Base-by-base conservation (phyloP, 2,329 filamentous ascomycete genomes). In the Dothideomycetidae sp. region DNA sequence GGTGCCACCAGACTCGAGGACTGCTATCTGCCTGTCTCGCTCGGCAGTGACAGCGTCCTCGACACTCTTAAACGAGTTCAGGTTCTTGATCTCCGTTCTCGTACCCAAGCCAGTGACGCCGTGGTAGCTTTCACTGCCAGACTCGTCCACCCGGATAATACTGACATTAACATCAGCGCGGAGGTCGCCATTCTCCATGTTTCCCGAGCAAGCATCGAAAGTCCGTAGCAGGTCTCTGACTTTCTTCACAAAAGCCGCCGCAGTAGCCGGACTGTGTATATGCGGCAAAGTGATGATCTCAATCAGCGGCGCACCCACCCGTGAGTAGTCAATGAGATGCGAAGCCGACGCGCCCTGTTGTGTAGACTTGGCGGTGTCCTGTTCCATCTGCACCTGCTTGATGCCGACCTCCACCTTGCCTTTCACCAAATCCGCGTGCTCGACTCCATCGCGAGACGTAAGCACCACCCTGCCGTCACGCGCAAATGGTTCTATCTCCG, bases 91-190 rank as follows among this genome's bases (percentile, higher is more conserved):
- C 60, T 98, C 90, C 0, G 86, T 94, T 37, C 88, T 71, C 47
- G 85, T 84, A 2, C 90, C 90, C 0, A 96, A 67, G 0, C 70
- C 72, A 10, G 57, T 60, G 19, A 77, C 63, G 1, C 72, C 73
- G 33, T 64, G 59, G 49, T 78, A 78, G 29, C 66, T 61, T 36
- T 66, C 58, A 3, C 52, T 53, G 0, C 57, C 50, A 1, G 31
- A 39, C 5, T 45, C 48, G 9, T 59, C 61, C 33, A 73, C 68
- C 42, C 77, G 60, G 10, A 70, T 70, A 7, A 98, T 77, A 2
- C 86, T 94, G 4, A 98, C 88, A 49, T 98, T 98, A 50, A 98
- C 82, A 55, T 98, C 90, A 4, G 86, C 90, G 39, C 90, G 72
- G 39, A 98, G 60, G 1, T 90, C 90, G 21, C 90, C 90, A 29